Conservation (phyloP, 1,284 basidiomycete genomes). For the Cystobasidium pallidum region DNA sequence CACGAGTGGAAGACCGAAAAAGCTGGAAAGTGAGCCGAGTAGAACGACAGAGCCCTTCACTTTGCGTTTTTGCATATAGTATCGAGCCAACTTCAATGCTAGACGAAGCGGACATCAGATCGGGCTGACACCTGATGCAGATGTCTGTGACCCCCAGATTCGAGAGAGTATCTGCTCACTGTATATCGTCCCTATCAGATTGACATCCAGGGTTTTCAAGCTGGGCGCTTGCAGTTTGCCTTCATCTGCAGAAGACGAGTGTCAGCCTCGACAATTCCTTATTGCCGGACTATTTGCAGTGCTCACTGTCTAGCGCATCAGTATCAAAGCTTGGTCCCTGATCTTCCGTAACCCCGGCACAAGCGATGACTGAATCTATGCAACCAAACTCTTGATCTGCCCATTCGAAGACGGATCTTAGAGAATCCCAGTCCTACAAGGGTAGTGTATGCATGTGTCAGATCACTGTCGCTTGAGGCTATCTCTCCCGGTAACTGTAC, state of each 20-base stretch:
- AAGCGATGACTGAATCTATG: conserved; percentile 60
- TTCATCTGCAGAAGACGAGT: not conserved
- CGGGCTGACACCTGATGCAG: too few relatives aligned
- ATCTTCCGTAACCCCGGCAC: conserved; percentile 63
- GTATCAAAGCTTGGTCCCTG: conserved; percentile 53
- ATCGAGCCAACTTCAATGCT: conserved; percentile 63
- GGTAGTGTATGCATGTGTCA: too few relatives aligned
- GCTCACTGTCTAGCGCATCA: conserved; percentile 43
- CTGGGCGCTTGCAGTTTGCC: conserved; percentile 59
- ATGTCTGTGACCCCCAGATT: too few relatives aligned
- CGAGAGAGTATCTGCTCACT: conserved; percentile 59
- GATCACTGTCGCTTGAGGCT: too few relatives aligned
- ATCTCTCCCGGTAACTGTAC: too few relatives aligned
- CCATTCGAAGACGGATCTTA: conserved; percentile 62
- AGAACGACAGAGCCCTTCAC: conserved; percentile 47
- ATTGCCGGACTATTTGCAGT: not conserved
- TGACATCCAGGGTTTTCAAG: conserved; percentile 62
- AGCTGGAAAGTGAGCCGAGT: conserved; percentile 49
- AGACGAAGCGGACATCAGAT: not conserved
- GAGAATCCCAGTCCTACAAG: conserved; percentile 61
- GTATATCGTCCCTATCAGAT: conserved; percentile 63
- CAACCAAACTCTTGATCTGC: conserved; percentile 55
- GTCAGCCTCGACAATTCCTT: not conserved
- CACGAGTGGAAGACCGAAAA: conserved; percentile 60
- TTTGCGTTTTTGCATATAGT: conserved; percentile 60